These are phyloP conservation scores for Paecilomyces fulvus DNA, from an alignment of 2,329 filamentous ascomycete genomes.

Conservation along the genomic window DNA sequence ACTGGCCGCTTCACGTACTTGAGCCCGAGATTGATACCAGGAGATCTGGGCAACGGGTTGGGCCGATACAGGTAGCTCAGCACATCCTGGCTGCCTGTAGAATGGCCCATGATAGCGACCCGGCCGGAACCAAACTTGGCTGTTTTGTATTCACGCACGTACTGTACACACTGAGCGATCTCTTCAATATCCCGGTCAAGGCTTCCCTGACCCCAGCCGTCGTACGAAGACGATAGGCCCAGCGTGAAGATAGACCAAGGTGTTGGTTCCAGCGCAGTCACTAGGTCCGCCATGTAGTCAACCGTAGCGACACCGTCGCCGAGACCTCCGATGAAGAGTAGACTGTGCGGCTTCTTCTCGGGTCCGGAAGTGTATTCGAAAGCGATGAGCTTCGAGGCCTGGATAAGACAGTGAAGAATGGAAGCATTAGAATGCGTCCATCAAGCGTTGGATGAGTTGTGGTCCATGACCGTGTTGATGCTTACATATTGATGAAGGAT, in stretches of 20 bases:
- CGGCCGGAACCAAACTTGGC: conserved; percentile 27
- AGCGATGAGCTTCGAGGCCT: conserved; percentile 5
- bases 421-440: background rate
- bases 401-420: background rate
- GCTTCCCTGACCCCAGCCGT: conserved; percentile 3
- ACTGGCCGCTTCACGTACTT: conserved; percentile 32
- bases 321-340: conserved; percentile 64
- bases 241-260: conserved; percentile 30
- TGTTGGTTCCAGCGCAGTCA: conserved; percentile 28
- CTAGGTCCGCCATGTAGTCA: conserved; percentile 44
- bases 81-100: conserved; percentile 53
- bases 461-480: background rate
- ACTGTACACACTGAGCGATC: conserved; percentile 5
- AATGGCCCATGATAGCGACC: conserved; percentile 53
- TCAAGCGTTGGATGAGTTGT: background rate
- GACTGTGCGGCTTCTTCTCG: conserved; percentile 42
- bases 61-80: conserved; percentile 46
- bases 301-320: conserved; percentile 61
- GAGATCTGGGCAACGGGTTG: conserved; percentile 13
- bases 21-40: conserved; percentile 15
- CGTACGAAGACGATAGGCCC: conserved; percentile 34
- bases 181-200: conserved; percentile 4
- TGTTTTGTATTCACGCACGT: conserved; percentile 4
- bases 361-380: conserved; percentile 7
- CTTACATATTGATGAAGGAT: conserved; percentile 6